Base-by-base conservation (phyloP, 768 basidiomycete species). In the Harrya chromipes region DNA sequence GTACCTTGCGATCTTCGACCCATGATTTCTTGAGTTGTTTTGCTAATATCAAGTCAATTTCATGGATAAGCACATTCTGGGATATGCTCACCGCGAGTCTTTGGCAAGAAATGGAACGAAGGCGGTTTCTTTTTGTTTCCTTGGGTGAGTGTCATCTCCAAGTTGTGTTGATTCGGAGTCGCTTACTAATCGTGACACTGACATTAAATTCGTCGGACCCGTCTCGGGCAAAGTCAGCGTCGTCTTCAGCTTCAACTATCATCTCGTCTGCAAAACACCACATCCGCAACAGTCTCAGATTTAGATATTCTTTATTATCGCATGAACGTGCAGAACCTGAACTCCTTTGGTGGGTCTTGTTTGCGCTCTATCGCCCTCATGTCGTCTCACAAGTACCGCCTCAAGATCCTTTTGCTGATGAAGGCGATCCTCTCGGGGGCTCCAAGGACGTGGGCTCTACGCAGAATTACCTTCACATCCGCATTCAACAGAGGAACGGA, bases 401-500 rank as follows among this genome's bases (percentile, higher is more conserved):
- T 31, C 45, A 55, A 93, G 94, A 95, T 82, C 93, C 93, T 77
- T 95, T 95, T 79, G 90, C 89, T 76, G 94, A 94, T 74, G 89
- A 90, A 73, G 87, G 84, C 64, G 90, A 91, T 72, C 84, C 85
- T 66, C 86, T 90, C 65, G 82, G 74, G 68, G 77, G 77, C 63
- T 79, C 69, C 64, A 73, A 84, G 62, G 84, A 89, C 77, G 87
- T 90, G 64, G 87, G 87, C 59, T 85, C 87, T 56, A 83, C 84
- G 69, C 73, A 82, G 63, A 83, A 90, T 68, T 86, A 91, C 70
- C 89, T 94, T 69, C 92, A 94, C 70, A 90, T 95, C 67, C 92
- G 97, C 76, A 90, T 99, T 64, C 97, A 99, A 72, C 97, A 99
- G 73, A 83, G 97, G 66, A 99, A 98, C 82, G 97, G 97, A 55